phyloP scores from a whole-genome alignment of 108 stramenopile species.

The Nitzschia sp. region DNA sequence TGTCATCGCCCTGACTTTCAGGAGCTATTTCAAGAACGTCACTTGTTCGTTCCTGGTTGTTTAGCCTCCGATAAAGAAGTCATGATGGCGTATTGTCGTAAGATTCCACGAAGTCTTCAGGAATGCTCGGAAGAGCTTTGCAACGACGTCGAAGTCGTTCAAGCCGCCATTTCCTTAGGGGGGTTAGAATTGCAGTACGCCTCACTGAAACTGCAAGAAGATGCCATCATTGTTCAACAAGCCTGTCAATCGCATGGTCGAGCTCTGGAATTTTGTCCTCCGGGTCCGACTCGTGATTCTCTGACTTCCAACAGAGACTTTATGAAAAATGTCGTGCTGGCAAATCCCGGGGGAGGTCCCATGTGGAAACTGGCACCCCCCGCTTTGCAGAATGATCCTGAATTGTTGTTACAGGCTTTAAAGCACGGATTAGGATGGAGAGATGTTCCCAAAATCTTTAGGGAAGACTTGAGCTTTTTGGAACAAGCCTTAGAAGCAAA shows the following conservation, averaged over 20 bases:
- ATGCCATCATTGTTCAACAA: conserved; percentile 12
- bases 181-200: conserved; percentile 49
- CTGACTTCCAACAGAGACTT: conserved; percentile 30
- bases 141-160: conserved; percentile 29
- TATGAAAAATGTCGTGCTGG: conserved; percentile 27
- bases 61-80: conserved; percentile 34
- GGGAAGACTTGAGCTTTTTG: conserved; percentile 16
- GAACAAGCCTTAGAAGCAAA: conserved; percentile 13
- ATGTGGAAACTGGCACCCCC: conserved; percentile 35
- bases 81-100: conserved; percentile 40
- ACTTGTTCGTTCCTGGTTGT: conserved; percentile 39
- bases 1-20: conserved; percentile 38
- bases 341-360: conserved; percentile 23
- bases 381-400: conserved; percentile 20
- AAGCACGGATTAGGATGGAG: conserved; percentile 33
- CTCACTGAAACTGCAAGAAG: conserved; percentile 17
- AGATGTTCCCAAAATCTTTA: conserved; percentile 21
- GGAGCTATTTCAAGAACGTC: conserved; percentile 23
- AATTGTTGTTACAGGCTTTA: conserved; percentile 32
- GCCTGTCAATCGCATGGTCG: conserved; percentile 37
- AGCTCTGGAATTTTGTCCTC: conserved; percentile 44
- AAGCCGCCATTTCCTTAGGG: conserved; percentile 23
- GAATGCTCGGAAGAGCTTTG: conserved; percentile 34
- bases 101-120: conserved; percentile 41
- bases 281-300: conserved; percentile 8